Base-by-base conservation (phyloP, 2,329 filamentous ascomycete species). In the Pestalotiopsis sp. region DNA sequence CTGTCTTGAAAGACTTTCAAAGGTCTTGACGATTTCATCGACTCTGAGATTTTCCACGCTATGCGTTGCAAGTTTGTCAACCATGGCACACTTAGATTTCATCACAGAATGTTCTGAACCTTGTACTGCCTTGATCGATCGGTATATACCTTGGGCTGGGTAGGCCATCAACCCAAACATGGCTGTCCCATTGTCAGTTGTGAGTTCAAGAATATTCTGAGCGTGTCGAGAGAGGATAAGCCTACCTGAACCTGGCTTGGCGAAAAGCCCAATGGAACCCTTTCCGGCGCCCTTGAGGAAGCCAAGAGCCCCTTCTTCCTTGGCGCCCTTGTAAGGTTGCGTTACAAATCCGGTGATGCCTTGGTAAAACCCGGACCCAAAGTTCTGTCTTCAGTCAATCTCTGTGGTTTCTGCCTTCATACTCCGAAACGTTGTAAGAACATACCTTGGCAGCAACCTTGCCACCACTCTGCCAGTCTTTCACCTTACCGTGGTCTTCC, bases 281-380 rank as follows among this genome's bases (percentile, higher is more conserved):
- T 79, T 82, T 1, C 75, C 76, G 0, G 81, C 52, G 0, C 80
- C 79, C 49, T 78, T 79, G 2, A 74, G 71, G 11, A 79, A 74
- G 0, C 81, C 80, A 1, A 74, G 27, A 0, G 74, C 70, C 0
- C 80, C 80, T 2, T 77, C 77, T 4, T 78, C 72, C 66, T 74
- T 76, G 1, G 73, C 77, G 0, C 76, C 78, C 65, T 78, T 74
- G 23, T 71, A 70, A 4, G 79, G 78, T 52, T 79, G 73, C 2
- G 69, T 72, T 27, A 80, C 70, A 4, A 80, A 57, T 20, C 76
- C 80, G 1, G 74, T 72, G 5, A 81, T 23, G 0, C 79, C 79
- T 14, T 78, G 76, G 1, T 68, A 71, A 58, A 82, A 74, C 0
- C 80, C 78, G 3, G 73, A 62, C n/a, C 59, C 59, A 12, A 62